Evolutionary conservation across 2,329 filamentous ascomycete genomes (phyloP).

Genomic region (Pseudogymnoascus sp.): DNA sequence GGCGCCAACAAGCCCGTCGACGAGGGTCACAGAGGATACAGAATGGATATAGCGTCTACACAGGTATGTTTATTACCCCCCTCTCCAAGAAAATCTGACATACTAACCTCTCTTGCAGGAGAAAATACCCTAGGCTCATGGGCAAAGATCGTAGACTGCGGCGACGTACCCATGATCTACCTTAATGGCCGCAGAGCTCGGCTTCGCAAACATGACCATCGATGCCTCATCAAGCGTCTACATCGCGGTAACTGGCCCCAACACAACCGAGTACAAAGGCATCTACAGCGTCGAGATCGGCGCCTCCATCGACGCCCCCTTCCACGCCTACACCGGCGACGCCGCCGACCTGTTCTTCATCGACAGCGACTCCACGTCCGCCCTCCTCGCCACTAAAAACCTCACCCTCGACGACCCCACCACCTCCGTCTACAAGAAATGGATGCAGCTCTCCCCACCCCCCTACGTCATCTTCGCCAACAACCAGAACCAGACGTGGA

Average conservation of each 20-base stretch:
- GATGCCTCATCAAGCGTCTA: slow-evolving; percentile 62
- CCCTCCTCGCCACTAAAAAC: slow-evolving; percentile 71
- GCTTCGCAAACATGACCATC: slow-evolving; percentile 45
- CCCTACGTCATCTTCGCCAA: slow-evolving; percentile 76
- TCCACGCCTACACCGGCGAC: slow-evolving; percentile 52
- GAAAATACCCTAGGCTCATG: slow-evolving; percentile 35
- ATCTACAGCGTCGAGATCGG: slow-evolving; percentile 76
- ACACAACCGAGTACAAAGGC: slow-evolving; percentile 47
- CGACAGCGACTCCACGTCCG: slow-evolving; percentile 74
- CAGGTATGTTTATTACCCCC: slow-evolving; percentile 31
- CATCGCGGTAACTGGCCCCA: slow-evolving; percentile 67
- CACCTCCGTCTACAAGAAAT: slow-evolving; percentile 43
- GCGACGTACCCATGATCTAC: slow-evolving; percentile 40
- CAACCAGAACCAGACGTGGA: slow-evolving; percentile 48
- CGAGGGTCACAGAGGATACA: slow-evolving; percentile 27
- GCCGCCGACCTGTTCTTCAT: slow-evolving; percentile 59
- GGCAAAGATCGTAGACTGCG: slow-evolving; percentile 44
- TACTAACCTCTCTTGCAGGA: slow-evolving; percentile 23
- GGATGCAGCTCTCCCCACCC: slow-evolving; percentile 51
- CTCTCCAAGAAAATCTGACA: slow-evolving; percentile 14
- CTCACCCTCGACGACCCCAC: slow-evolving; percentile 47
- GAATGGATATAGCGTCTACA: slow-evolving; percentile 33
- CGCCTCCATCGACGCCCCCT: slow-evolving; percentile 71
- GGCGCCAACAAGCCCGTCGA: slow-evolving; percentile 46
- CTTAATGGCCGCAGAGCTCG: slow-evolving; percentile 25